A percentile compares a stretch with the other conserved stretches of the same genome.
Conservation (phyloP, 192 early-diverging fungal species). For the Podila clonocystis region DNA sequence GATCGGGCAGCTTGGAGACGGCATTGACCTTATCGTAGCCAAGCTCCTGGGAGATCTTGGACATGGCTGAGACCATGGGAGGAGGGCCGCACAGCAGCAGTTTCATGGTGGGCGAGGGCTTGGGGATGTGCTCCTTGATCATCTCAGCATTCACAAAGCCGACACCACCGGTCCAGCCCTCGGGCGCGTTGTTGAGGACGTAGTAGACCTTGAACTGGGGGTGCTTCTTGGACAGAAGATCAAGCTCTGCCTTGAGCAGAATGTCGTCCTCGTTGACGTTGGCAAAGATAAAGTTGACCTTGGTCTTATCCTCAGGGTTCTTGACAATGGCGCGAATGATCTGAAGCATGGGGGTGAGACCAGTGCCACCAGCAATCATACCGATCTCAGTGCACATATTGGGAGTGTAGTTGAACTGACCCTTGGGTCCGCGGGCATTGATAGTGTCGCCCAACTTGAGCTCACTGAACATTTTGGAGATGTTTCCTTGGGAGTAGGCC, state of each 20-base stretch:
- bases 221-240: constrained; percentile 74
- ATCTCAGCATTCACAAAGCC: constrained; percentile 92
- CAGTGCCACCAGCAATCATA: constrained; percentile 96
- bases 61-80: constrained; percentile 90
- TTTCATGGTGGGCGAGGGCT: constrained; percentile 83
- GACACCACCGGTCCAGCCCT: constrained; percentile 81
- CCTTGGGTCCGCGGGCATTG: constrained; percentile 88
- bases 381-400: constrained; percentile 83
- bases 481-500: constrained; percentile 84
- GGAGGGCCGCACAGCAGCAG: constrained; percentile 91
- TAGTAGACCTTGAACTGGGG: constrained; percentile 85
- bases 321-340: constrained; percentile 87
- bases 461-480: constrained; percentile 78
- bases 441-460: constrained; percentile 80
- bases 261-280: constrained; percentile 94
- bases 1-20: constrained; percentile 85
- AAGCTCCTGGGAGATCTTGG: constrained; percentile 70
- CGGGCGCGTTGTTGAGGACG: constrained; percentile 84
- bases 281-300: constrained; percentile 89
- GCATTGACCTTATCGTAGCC: constrained; percentile 82
- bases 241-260: constrained; percentile 84
- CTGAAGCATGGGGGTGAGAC: constrained; percentile 97
- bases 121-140: constrained; percentile 76
- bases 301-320: constrained; percentile 90
- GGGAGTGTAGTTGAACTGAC: constrained; percentile 85